phyloP scores from a whole-genome alignment of 2,329 filamentous ascomycete genomes.

The Fusarium circinatum region DNA sequence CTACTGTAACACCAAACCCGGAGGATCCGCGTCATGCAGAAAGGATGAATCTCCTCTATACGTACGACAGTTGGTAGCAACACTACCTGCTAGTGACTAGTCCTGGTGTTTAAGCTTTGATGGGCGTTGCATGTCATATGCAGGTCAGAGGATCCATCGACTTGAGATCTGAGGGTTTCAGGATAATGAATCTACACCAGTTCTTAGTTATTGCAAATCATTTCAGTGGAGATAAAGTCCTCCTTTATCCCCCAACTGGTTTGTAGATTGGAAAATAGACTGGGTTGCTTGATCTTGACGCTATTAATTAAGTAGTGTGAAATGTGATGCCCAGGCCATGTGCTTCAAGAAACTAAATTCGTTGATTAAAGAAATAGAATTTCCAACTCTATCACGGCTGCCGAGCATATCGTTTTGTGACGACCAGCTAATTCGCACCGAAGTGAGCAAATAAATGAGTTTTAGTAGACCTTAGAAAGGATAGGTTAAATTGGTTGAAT shows the following conservation, averaged over 20 bases:
- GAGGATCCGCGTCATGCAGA: not conserved
- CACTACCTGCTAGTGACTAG: too few species aligned
- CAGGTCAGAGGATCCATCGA: too few species aligned
- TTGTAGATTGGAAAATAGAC: not conserved
- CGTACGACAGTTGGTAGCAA: not conserved
- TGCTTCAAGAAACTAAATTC: rapidly evolving
- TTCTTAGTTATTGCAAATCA: too few species aligned
- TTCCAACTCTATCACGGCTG: not conserved
- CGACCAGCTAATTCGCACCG: too few species aligned
- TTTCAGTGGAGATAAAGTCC: too few species aligned
- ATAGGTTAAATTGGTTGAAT: too few species aligned
- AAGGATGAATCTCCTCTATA: not conserved
- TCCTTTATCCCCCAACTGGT: rapidly evolving
- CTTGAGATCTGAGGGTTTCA: rapidly evolving
- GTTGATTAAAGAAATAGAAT: not conserved
- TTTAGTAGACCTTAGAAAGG: too few species aligned
- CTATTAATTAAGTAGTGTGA: not conserved
- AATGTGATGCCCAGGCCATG: rapidly evolving
- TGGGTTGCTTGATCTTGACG: not conserved
- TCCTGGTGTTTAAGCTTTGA: not conserved
- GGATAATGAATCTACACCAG: too few species aligned
- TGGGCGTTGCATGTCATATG: not conserved
- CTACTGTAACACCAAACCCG: not conserved
- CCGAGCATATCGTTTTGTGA: too few species aligned
- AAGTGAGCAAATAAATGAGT: too few species aligned